Evolutionary conservation across 192 early-diverging fungal species (phyloP).

Genomic region (Coemansia sp.): DNA sequence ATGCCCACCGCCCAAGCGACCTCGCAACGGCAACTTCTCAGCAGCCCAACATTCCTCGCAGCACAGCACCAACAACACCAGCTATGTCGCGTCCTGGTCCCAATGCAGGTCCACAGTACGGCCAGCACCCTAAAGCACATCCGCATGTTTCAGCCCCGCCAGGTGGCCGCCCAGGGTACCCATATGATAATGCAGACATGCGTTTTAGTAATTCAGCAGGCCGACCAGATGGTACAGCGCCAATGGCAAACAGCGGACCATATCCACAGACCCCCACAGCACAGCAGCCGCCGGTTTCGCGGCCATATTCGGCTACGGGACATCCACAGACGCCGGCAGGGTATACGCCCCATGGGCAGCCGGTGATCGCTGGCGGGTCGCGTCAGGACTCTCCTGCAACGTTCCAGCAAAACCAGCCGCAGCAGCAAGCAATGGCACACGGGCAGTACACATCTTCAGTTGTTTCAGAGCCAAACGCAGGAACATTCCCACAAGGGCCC

Average conservation of each 20-base stretch:
- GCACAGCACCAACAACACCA: constrained; percentile 10
- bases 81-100: constrained; percentile 5
- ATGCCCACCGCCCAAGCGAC: constrained; percentile 20
- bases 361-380: constrained; percentile 30
- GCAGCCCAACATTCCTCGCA: constrained; percentile 6
- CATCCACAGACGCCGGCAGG: constrained; percentile 16
- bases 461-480: constrained; percentile 7
- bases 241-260: constrained; percentile 15
- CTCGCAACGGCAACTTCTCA: background rate
- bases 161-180: constrained; percentile 27
- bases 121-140: constrained; percentile 8
- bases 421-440: constrained; percentile 15
- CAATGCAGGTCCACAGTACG: background rate
- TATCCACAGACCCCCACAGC: constrained; percentile 30
- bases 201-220: constrained; percentile 1
- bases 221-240: constrained; percentile 8
- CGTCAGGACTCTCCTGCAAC: constrained; percentile 33
- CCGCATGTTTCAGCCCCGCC: constrained; percentile 2
- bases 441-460: constrained; percentile 10
- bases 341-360: constrained; percentile 16
- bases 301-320: constrained; percentile 22
- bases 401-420: constrained; percentile 7
- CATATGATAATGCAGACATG: constrained; percentile 26
- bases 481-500: constrained; percentile 39
- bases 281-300: constrained; percentile 18